Conservation (phyloP, 1,284 basidiomycete species). For the Termitomyces sp. region DNA sequence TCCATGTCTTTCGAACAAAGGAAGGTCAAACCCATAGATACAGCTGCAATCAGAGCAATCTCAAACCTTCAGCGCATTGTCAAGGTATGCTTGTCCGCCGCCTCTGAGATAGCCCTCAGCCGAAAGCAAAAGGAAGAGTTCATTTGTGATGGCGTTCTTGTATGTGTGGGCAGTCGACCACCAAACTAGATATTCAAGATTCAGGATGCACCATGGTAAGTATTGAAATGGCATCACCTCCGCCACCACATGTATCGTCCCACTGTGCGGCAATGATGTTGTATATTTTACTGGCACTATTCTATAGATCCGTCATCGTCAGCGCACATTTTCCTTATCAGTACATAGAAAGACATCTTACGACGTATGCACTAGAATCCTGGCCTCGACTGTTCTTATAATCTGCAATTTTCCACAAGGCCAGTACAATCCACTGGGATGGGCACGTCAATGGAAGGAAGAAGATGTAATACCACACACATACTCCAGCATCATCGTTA, state of each 20-base stretch:
- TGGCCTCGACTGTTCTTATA: slow-evolving; percentile 38
- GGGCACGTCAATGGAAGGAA: neutral
- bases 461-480: slow-evolving; percentile 6
- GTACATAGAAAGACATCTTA: slow-evolving; percentile 17
- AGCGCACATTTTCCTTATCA: neutral
- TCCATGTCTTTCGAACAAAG: slow-evolving; percentile 29
- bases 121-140: slow-evolving; percentile 48
- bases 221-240: slow-evolving; percentile 27
- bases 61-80: slow-evolving; percentile 41
- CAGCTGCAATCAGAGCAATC: neutral
- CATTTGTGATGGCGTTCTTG: slow-evolving; percentile 57
- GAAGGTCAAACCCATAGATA: neutral
- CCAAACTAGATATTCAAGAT: slow-evolving; percentile 37
- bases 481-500: slow-evolving; percentile 48
- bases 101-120: slow-evolving; percentile 41
- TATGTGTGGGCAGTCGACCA: slow-evolving; percentile 50
- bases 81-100: slow-evolving; percentile 34
- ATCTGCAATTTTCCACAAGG: slow-evolving; percentile 51
- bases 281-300: slow-evolving; percentile 43
- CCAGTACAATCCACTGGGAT: slow-evolving; percentile 45
- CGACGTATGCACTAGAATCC: slow-evolving; percentile 33
- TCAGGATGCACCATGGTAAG: neutral
- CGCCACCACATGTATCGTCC: slow-evolving; percentile 40
- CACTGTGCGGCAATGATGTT: slow-evolving; percentile 44
- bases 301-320: slow-evolving; percentile 19